Evolutionary conservation across 2,329 filamentous ascomycete species (phyloP), one percentile per base, ranked within the genome.

Genomic region (Sporothrix schenckii): DNA sequence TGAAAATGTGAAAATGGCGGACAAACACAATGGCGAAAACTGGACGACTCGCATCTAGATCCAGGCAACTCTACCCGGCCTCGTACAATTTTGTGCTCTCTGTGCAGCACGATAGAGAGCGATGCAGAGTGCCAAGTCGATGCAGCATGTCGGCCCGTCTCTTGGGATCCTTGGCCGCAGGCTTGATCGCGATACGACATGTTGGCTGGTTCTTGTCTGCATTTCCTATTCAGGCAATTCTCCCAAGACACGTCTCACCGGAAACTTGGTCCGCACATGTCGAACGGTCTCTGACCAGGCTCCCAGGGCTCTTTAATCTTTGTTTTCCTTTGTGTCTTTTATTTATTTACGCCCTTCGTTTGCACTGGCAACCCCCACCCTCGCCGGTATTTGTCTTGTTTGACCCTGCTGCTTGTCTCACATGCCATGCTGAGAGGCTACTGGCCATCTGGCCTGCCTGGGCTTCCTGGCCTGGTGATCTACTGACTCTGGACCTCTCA

Each of bases 41-140:
- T 2, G n/a, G 13, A 19, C 27, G 27, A 41, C 1, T 47, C 4
- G 47, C 16, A 14, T n/a, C 3, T 16, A n/a, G 34, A 34, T 34
- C 7, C 34, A 44, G 58, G 58, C 58, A 61, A 61, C 39, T 39
- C 39, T n/a, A 61, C 39, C 58, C 58, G 58, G 39, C n/a, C 16
- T 61, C 39, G n/a, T 27, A 47, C 58, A 27, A 6, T 24, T 30
- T 30, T 27, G 21, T 30, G 21, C 52, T 27, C 27, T 16, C 21
- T 30, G 21, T 58, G 56, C 56, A 41, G 30, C 34, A 44, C 58
- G 58, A 61, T 16, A 11, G 24, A 10, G 10, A 58, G 24, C 21
- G 52, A 34, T n/a, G 54, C 27, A 58, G 47, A 50, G 16, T 39
- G 30, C 16, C 6, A 39, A 21, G 9, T 24, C 58, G 58, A 61